A percentile compares a stretch with the other conserved stretches of the same genome.
Evolutionary conservation across 192 early-diverging fungal species (phyloP).

Genomic region (Lunasporangiospora selenospora): DNA sequence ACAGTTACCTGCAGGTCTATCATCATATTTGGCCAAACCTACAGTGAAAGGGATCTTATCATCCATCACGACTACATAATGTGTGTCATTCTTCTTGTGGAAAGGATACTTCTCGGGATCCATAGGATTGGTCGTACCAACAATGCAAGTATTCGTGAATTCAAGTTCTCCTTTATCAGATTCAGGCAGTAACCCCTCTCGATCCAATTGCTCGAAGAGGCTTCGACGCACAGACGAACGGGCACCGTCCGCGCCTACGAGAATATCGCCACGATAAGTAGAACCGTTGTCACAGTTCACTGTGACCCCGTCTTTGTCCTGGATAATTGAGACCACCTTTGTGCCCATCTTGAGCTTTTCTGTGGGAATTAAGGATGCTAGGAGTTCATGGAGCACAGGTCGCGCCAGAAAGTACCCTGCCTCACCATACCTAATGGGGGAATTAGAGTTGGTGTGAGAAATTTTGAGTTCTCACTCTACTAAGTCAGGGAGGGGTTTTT

Average conservation of each 20-base stretch:
- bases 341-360: conserved; percentile 8
- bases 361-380: conserved; percentile 1
- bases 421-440: too few relatives aligned
- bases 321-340: conserved; percentile 4
- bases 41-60: too few relatives aligned
- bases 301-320: conserved; percentile 13
- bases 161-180: background rate
- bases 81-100: background rate
- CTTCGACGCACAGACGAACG: conserved; percentile 9
- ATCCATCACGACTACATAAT: background rate
- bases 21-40: too few relatives aligned
- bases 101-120: conserved; percentile 1
- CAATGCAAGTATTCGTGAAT: background rate
- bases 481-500: too few relatives aligned
- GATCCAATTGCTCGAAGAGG: background rate
- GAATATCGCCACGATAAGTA: conserved; percentile 10
- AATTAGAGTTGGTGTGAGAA: too few relatives aligned
- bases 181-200: background rate
- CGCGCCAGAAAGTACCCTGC: too few relatives aligned
- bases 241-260: conserved; percentile 41
- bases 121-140: conserved; percentile 9
- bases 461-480: too few relatives aligned
- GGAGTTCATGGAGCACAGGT: conserved; percentile 1
- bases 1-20: too few relatives aligned
- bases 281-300: conserved; percentile 23